phyloP scores from a whole-genome alignment of 164 flowering plant genomes.

The Piper longum region DNA sequence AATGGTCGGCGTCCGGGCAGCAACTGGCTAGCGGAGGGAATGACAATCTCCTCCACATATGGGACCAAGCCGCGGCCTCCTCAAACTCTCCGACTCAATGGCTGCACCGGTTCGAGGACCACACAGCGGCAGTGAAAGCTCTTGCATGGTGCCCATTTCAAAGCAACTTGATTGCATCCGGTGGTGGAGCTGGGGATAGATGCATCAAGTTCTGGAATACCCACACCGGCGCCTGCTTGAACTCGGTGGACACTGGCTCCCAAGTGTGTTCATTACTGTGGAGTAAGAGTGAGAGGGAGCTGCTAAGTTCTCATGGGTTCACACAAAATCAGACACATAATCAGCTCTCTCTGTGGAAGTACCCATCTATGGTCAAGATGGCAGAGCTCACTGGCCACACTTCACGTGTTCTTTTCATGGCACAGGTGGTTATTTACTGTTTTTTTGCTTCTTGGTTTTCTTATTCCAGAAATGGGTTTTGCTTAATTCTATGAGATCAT shows the following conservation, averaged over 20 bases:
- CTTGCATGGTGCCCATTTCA: conserved; percentile 69
- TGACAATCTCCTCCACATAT: conserved; percentile 49
- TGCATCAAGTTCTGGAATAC: conserved; percentile 63
- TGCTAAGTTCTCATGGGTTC: conserved; percentile 55
- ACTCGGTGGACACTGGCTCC: conserved; percentile 53
- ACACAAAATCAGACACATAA: conserved; percentile 48
- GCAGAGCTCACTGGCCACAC: conserved; percentile 63
- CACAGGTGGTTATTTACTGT: conserved; percentile 27
- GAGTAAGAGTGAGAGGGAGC: conserved; percentile 48
- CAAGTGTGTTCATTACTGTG: conserved; percentile 54
- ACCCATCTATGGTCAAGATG: conserved; percentile 57
- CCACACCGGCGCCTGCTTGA: conserved; percentile 54
- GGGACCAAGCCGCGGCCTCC: conserved; percentile 37
- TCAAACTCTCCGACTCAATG: conserved; percentile 31
- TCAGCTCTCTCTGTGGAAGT: conserved; percentile 56
- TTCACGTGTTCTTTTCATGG: conserved; percentile 55
- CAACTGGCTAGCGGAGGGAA: conserved; percentile 67
- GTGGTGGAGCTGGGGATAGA: conserved; percentile 48
- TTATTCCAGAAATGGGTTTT: too few relatives aligned
- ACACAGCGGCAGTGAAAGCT: conserved; percentile 57
- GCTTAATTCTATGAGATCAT: too few relatives aligned
- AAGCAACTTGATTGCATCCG: conserved; percentile 44
- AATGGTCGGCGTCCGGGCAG: conserved; percentile 55
- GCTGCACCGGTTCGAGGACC: conserved; percentile 56
- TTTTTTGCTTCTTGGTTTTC: neutral